Conservation (phyloP, 169 alveolate species). For the Plasmodium relictum region DNA sequence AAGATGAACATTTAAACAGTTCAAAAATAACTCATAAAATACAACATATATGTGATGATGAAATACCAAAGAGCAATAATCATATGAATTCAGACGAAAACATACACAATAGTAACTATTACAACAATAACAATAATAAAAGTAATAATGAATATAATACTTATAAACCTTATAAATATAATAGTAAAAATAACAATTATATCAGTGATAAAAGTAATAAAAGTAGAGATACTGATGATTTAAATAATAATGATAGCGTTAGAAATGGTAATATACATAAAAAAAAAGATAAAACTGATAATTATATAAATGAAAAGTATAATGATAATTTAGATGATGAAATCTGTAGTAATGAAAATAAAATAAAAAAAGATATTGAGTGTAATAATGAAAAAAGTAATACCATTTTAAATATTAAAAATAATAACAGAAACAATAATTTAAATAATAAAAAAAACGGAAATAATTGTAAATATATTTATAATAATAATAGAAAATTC, state of each 20-base stretch:
- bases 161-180: neutral
- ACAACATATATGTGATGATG: neutral
- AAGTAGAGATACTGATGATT: neutral
- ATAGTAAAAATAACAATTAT: neutral
- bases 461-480: neutral
- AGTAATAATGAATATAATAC: neutral
- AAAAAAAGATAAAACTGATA: too few species aligned
- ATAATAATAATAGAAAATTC: slow-evolving; percentile 1
- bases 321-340: neutral
- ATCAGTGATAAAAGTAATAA: neutral
- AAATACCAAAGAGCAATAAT: neutral
- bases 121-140: neutral
- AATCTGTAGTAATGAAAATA: neutral
- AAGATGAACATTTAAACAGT: neutral
- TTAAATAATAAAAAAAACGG: neutral
- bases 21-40: neutral
- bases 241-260: neutral
- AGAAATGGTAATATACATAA: too few species aligned
- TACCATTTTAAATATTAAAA: neutral
- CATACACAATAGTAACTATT: neutral
- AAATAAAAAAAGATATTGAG: neutral
- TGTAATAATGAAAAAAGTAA: neutral
- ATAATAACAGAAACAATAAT: neutral
- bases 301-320: neutral
- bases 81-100: neutral